Base-by-base conservation (phyloP, 164 flowering plant genomes). In the Sextonia rubra region DNA sequence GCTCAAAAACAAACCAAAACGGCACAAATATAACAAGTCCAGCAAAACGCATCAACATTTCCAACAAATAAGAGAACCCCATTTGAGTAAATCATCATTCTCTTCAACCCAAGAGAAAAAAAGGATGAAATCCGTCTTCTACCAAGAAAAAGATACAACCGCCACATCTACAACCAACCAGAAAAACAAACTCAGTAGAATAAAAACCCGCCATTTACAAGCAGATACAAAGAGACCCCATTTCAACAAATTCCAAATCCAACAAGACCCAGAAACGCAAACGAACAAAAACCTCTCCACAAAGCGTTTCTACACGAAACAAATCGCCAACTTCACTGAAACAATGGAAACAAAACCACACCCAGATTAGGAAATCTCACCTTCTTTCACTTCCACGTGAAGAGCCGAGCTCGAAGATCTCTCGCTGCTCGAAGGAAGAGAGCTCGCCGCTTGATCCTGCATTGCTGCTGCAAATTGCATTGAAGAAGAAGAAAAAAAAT, bases 341-440 rank as follows among this genome's bases (percentile, higher is more conserved):
- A 14, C 14, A 71, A 72, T 11, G 61, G 61, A 11, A 32, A 23
- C 44, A 37, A 37, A 7, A 37, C 44, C 44, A 6, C 44, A 70
- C 68, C 75, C 72, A 67, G 62, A 60, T 63, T 14, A 69, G 17
- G 48, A 55, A 62, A 29, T 8, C 24, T 32, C 14, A 94, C 99
- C 99, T 84, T 92, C 97, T 84, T 90, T 92, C 64, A 89, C 74
- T 73, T 93, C 96, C 66, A 81, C 71, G 11, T 91, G 97, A 64
- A 83, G 84, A 72, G 94, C 98, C 55, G 98, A 95, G 82, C 97
- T 90, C 0, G 99, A 95, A 71, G 99, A 95, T 81, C 92, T 82
- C 79, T 95, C 99, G 69, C 98, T 93, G 76, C 97, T 95, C 0
- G 98, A 95, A 26, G 98, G 94, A 61, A 91, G 74, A 68, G 97